These are phyloP conservation scores for Kalmanozyma brasiliensis DNA, from an alignment of 1,284 basidiomycete genomes.

Conservation along the genomic window DNA sequence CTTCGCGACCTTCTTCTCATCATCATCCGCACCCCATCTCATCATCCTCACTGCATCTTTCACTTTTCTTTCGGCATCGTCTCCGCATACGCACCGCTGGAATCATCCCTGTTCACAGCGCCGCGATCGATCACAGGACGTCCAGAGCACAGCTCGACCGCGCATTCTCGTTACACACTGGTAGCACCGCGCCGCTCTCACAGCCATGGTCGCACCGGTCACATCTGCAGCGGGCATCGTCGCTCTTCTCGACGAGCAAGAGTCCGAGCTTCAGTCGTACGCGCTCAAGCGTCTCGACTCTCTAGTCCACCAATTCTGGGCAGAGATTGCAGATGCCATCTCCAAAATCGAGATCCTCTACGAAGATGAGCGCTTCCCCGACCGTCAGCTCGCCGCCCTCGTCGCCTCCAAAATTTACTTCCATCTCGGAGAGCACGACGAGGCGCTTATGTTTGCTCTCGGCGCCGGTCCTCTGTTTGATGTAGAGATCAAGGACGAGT, in stretches of 20 bases:
- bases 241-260: conserved; percentile 65
- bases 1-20: no score
- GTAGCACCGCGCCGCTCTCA: no score
- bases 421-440: conserved; percentile 66
- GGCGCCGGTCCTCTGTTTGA: conserved; percentile 65
- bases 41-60: background rate
- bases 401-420: conserved; percentile 68
- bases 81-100: no score
- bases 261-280: conserved; percentile 65
- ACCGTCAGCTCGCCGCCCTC: conserved; percentile 65
- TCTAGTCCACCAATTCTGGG: conserved; percentile 66
- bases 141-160: background rate
- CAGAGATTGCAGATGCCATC: conserved; percentile 66
- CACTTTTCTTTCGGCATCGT: background rate
- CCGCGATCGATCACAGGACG: background rate
- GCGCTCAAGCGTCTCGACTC: conserved; percentile 65
- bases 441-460: conserved; percentile 66
- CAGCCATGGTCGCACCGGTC: conserved; percentile 47
- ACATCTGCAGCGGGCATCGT: conserved; percentile 62
- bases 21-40: background rate
- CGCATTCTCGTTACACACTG: no score
- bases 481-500: conserved; percentile 65
- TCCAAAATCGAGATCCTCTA: conserved; percentile 66
- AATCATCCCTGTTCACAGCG: no score
- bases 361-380: conserved; percentile 61